These are phyloP conservation scores for Trypanosoma avium DNA, from an alignment of 208 protist species.

Conservation along the genomic window DNA sequence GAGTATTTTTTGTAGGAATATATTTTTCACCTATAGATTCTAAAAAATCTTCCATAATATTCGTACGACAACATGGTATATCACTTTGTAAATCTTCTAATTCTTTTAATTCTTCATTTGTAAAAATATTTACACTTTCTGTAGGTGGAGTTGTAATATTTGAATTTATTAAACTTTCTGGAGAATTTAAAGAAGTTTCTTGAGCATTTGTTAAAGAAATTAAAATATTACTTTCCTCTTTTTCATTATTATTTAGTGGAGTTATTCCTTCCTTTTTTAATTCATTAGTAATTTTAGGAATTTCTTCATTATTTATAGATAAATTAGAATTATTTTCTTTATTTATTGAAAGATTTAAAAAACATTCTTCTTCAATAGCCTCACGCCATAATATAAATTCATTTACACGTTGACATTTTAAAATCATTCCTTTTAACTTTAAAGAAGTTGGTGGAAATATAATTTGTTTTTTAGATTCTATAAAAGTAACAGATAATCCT, in stretches of 20 bases:
- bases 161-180: not conserved
- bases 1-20: conserved; percentile 8
- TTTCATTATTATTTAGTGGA: not conserved
- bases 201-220: not conserved
- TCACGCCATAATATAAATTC: conserved; percentile 24
- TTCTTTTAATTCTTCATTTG: conserved; percentile 8
- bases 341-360: not conserved
- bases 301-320: too few relatives aligned
- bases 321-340: too few relatives aligned
- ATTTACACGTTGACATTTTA: not conserved
- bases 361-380: conserved; percentile 1
- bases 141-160: not conserved
- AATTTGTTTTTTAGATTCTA: conserved; percentile 11
- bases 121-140: too few relatives aligned
- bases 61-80: not conserved
- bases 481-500: conserved; percentile 11
- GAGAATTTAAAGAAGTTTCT: not conserved
- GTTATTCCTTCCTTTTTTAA: not conserved
- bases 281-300: too few relatives aligned
- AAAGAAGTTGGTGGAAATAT: conserved; percentile 3
- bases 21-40: conserved; percentile 19
- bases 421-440: not conserved
- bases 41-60: conserved; percentile 1
- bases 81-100: conserved; percentile 23
- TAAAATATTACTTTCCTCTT: not conserved